Evolutionary conservation across 805 yeast species (phyloP), one percentile per base, ranked within the genome.

Genomic region (Yarrowia alimentaria): DNA sequence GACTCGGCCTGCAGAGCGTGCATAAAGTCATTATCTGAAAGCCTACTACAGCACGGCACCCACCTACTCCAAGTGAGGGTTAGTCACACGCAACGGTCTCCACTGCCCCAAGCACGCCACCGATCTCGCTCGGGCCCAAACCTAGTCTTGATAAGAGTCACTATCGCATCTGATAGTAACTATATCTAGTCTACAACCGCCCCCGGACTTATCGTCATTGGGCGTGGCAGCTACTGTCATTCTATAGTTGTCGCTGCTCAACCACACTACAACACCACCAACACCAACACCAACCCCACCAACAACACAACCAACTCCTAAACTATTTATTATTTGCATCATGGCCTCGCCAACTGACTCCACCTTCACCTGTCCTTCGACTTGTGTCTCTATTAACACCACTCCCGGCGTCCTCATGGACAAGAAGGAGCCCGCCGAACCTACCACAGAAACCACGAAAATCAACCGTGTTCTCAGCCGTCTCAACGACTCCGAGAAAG

Each of bases 121-220:
- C 47, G 47, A 40, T 40, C 47, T 40, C 47, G 47, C 47, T 40
- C 47, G 47, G 47, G 47, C n/a, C n/a, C 13, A 40, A 40, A 40
- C 47, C 47, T 40, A 40, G 47, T 40, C 33, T 28, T 30, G 50
- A 43, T 43, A 43, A 43, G 50, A 43, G 50, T 43, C 50, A 43
- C 37, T 43, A 43, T 43, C 50, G 37, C 50, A 30, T 30, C 48
- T 5, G 37, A 43, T 30, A 43, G 37, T 43, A 43, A 43, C 50
- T 43, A 43, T 43, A 43, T 43, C 37, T 30, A 29, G 37, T 17
- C 28, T 22, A 22, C 14, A 21, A n/a, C n/a, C n/a, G 30, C 21
- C 50, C 35, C 50, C 50, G 22, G 21, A 31, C 28, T 16, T 10
- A n/a, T 20, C 8, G n/a, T 6, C 20, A 25, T 20, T 18, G 45